phyloP scores from a whole-genome alignment of 352 stramenopile genomes.

The Phytopythium cucurbitacearum region DNA sequence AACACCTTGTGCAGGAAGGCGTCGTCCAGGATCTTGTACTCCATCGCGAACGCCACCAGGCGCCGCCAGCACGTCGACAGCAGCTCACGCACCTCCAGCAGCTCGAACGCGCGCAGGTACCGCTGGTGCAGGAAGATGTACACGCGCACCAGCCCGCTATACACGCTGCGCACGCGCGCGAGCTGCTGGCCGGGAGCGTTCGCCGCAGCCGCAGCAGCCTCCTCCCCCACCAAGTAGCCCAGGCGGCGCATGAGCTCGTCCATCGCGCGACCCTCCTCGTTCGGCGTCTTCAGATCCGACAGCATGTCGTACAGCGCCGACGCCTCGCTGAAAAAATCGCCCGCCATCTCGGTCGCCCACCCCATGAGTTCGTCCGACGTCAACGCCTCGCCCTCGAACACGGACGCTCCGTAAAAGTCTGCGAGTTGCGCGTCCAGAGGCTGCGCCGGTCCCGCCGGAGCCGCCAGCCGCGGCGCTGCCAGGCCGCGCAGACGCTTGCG shows the following conservation, averaged over 20 bases:
- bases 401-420: slow-evolving; percentile 27
- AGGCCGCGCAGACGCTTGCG: slow-evolving; percentile 39
- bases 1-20: slow-evolving; percentile 49
- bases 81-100: slow-evolving; percentile 56
- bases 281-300: slow-evolving; percentile 50
- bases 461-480: slow-evolving; percentile 6
- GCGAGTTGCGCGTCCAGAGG: slow-evolving; percentile 13
- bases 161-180: slow-evolving; percentile 41
- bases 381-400: slow-evolving; percentile 36
- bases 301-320: slow-evolving; percentile 68
- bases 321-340: slow-evolving; percentile 59
- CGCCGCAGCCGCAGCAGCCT: slow-evolving; percentile 3
- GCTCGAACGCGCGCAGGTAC: slow-evolving; percentile 44
- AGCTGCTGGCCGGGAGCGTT: slow-evolving; percentile 16
- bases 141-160: slow-evolving; percentile 58
- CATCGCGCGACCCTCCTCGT: slow-evolving; percentile 35
- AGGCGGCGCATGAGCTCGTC: slow-evolving; percentile 58
- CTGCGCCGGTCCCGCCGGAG: not conserved
- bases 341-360: slow-evolving; percentile 51
- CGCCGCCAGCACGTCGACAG: slow-evolving; percentile 54
- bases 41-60: slow-evolving; percentile 51
- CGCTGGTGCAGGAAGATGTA: slow-evolving; percentile 65
- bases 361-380: slow-evolving; percentile 35
- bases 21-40: slow-evolving; percentile 61
- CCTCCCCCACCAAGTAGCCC: slow-evolving; percentile 17